A percentile compares a stretch with the other conserved stretches of the same genome.
Conservation (phyloP, 2,329 filamentous ascomycete species). For the Aspergillus fumigatiaffinis region DNA sequence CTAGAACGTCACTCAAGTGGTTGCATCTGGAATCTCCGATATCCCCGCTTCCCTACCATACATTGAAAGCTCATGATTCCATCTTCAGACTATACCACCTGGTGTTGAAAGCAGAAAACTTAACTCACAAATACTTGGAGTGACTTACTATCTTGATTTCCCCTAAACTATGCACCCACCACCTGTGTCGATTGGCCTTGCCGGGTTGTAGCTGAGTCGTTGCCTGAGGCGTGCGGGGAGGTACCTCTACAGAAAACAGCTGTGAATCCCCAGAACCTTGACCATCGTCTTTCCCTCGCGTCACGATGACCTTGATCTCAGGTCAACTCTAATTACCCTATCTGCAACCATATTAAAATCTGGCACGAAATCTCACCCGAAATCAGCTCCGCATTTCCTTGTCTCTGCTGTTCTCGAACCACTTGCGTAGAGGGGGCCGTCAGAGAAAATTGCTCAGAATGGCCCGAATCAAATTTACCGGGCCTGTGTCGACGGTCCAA, state of each 20-base stretch:
- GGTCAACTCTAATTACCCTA: neutral
- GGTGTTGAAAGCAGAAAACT: neutral
- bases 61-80: neutral
- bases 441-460: conserved; percentile 7
- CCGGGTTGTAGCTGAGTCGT: neutral
- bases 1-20: neutral
- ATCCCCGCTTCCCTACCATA: neutral
- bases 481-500: conserved; percentile 15
- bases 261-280: neutral
- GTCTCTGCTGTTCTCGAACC: neutral
- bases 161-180: neutral
- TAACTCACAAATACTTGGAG: neutral
- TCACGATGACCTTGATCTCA: neutral
- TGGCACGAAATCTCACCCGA: neutral
- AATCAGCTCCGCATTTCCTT: neutral
- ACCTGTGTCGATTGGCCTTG: neutral
- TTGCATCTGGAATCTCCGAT: neutral
- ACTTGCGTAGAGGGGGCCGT: neutral
- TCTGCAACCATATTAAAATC: neutral
- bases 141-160: neutral
- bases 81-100: neutral
- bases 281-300: neutral
- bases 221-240: neutral
- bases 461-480: conserved; percentile 24
- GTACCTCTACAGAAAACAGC: neutral